Percentiles rank a stretch among this genome's conserved stretches.
These are phyloP conservation scores for Blastocystis sp. DNA, from an alignment of 352 stramenopile species.

Conservation along the genomic window DNA sequence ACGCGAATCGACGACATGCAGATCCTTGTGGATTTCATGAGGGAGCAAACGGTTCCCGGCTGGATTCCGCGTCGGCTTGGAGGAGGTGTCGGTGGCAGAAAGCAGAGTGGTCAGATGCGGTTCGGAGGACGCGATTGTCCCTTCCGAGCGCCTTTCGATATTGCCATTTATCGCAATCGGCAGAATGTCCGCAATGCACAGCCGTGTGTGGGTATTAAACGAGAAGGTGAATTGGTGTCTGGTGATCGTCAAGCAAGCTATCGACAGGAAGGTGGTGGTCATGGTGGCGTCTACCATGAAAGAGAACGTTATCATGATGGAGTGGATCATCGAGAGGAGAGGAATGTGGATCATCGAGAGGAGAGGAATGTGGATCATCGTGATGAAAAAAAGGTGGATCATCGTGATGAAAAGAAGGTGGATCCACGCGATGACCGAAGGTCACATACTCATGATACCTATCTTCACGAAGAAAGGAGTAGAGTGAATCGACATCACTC, in stretches of 20 bases:
- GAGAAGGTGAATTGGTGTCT: background rate
- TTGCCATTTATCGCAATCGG: background rate
- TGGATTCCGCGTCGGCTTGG: slow-evolving; percentile 49
- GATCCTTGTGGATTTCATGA: slow-evolving; percentile 51
- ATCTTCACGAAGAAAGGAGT: background rate
- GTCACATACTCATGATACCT: background rate
- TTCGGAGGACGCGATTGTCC: slow-evolving; percentile 52
- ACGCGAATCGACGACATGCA: slow-evolving; percentile 5
- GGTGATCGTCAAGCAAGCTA: background rate
- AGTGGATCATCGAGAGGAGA: background rate
- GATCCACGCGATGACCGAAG: too few relatives aligned
- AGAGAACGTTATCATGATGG: background rate
- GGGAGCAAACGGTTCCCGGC: slow-evolving; percentile 33
- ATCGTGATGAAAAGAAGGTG: too few relatives aligned
- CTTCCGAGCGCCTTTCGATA: slow-evolving; percentile 40
- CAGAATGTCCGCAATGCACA: background rate
- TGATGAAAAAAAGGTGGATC: background rate
- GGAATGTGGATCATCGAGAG: background rate
- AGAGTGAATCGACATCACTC: background rate
- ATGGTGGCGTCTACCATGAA: background rate
- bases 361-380: background rate
- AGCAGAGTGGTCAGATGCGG: slow-evolving; percentile 54
- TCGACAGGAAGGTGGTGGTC: background rate
- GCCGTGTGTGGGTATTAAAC: background rate
- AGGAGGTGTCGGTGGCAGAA: slow-evolving; percentile 51